Evolutionary conservation across 2,329 filamentous ascomycete species (phyloP), one percentile per base, ranked within the genome.

Genomic region (Fusarium sp.): DNA sequence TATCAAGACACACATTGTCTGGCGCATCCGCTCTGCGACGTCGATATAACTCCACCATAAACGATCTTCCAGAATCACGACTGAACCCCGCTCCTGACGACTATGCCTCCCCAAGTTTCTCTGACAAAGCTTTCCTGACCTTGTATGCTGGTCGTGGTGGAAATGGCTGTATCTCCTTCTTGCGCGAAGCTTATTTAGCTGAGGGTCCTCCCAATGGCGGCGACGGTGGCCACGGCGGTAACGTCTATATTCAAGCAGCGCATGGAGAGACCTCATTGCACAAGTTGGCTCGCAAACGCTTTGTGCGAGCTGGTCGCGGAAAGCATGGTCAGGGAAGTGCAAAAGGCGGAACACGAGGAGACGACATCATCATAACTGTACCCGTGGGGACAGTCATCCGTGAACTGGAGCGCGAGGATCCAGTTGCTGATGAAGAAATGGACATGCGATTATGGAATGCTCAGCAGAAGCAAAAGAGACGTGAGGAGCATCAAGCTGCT

Each of bases 161-260:
- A 11, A 91, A 96, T 77, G 96, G 96, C 69, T 99, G 96, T 77
- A 93, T 98, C 53, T 96, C 96, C 1, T 99, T 98, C 78, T 83
- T 97, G 45, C 91, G 95, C 22, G 96, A 99, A 76, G 95, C 95
- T 69, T 98, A 92, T 80, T 86, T 98, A 30, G 89, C 91, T 46
- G 91, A 97, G 70, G 96, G 96, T 0, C 96, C 96, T 14, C 89
- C 96, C 12, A 98, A 99, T 79, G 96, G 96, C 51, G 96, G 96
- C 64, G 94, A 99, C 78, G 96, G 96, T 44, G 96, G 96, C 7
- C 92, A 90, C 59, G 96, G 96, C 67, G 96, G 96, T 42, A 97
- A 92, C 75, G 86, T 99, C 72, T 98, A 97, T 79, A 97, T 99
- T 62, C 95, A 98, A 81, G 95, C 96, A 10, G 90, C 97, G 3